Conservation (phyloP, 2,329 filamentous ascomycete species). For the Aureobasidium sp. region DNA sequence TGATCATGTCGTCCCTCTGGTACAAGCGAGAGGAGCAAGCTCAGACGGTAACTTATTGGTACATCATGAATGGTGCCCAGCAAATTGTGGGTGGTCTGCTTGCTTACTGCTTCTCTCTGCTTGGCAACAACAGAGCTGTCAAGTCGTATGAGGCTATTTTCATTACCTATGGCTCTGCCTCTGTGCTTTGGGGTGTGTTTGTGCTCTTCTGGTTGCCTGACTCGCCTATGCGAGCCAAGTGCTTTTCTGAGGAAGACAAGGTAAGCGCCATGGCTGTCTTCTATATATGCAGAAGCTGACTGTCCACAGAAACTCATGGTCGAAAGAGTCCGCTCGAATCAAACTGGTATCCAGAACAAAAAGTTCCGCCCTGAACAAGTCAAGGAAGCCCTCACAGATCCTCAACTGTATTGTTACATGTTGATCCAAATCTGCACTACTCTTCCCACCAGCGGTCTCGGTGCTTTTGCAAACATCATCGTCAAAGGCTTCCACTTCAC, state of each 20-base stretch:
- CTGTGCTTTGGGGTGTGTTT: slow-evolving; percentile 58
- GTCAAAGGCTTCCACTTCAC: slow-evolving; percentile 63
- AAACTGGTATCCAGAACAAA: slow-evolving; percentile 42
- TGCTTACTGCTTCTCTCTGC: slow-evolving; percentile 45
- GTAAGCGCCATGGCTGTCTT: background rate
- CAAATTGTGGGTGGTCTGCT: slow-evolving; percentile 66
- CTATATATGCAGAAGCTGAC: slow-evolving; percentile 35
- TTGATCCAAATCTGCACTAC: slow-evolving; percentile 61
- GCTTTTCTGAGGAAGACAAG: slow-evolving; percentile 50
- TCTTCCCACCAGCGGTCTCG: slow-evolving; percentile 64
- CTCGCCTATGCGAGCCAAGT: slow-evolving; percentile 64
- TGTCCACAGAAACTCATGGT: slow-evolving; percentile 44
- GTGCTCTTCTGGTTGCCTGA: slow-evolving; percentile 60
- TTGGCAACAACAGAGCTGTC: slow-evolving; percentile 22
- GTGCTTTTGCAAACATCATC: slow-evolving; percentile 68
- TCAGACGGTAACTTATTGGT: slow-evolving; percentile 61
- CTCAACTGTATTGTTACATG: slow-evolving; percentile 44
- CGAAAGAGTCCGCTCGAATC: slow-evolving; percentile 40
- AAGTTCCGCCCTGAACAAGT: slow-evolving; percentile 48
- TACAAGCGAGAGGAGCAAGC: slow-evolving; percentile 61
- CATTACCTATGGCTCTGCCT: slow-evolving; percentile 57
- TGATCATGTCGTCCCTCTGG: slow-evolving; percentile 63
- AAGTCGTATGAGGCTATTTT: slow-evolving; percentile 61
- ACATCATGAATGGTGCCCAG: slow-evolving; percentile 53
- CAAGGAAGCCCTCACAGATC: slow-evolving; percentile 54